A percentile compares a stretch with the other conserved stretches of the same genome.
These are phyloP conservation scores for Aquilaria sinensis DNA, from an alignment of 345 rosid genomes.

Conservation along the genomic window DNA sequence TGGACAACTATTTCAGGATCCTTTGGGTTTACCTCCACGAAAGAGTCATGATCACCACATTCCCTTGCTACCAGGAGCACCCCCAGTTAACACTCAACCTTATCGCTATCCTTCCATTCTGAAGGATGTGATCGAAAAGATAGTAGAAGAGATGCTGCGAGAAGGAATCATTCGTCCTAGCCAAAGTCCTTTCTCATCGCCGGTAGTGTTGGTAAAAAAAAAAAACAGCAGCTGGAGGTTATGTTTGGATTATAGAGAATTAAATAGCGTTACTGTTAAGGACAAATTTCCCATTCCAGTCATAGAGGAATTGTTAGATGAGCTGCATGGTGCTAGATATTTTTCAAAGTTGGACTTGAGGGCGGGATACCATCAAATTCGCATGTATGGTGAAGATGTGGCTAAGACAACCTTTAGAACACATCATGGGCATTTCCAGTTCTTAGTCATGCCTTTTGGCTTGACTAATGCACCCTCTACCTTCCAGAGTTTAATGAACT, in stretches of 20 bases:
- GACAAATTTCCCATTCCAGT: background rate
- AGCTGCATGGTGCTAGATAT: background rate
- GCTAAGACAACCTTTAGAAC: background rate
- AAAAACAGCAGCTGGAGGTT: background rate
- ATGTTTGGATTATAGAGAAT: background rate
- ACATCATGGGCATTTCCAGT: background rate
- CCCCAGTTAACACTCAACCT: background rate
- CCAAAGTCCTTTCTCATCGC: background rate
- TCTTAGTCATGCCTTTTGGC: background rate
- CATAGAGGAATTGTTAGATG: background rate
- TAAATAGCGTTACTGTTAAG: background rate
- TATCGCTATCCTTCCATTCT: background rate
- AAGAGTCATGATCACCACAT: background rate
- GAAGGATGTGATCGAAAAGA: background rate
- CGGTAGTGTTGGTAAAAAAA: background rate
- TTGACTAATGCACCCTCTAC: background rate
- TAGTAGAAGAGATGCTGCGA: background rate
- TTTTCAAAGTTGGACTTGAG: background rate
- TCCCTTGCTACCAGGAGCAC: background rate
- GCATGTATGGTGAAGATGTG: background rate
- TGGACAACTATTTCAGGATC: background rate
- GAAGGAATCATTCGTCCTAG: no score
- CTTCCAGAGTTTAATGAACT: background rate
- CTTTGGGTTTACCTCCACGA: background rate
- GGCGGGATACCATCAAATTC: background rate